Evolutionary conservation across 2,329 filamentous ascomycete genomes (phyloP), one percentile per base, ranked within the genome.

Genomic region (Colletotrichum simmondsii): DNA sequence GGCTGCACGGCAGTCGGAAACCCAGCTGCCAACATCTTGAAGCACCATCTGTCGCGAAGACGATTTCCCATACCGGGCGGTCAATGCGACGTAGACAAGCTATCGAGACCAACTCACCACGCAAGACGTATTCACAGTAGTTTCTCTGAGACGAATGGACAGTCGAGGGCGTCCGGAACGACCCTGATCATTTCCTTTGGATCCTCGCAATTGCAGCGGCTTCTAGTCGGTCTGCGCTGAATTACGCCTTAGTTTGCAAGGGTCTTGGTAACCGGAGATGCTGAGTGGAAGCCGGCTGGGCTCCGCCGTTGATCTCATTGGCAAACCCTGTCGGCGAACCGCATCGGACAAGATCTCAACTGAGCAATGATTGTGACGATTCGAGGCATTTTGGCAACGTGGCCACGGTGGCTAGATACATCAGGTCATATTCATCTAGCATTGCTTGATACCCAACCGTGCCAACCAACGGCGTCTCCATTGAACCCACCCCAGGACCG

Each of bases 121-220:
- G 57, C 52, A 22, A 28, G 14, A 42, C 16, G 37, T 19, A 42
- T 19, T 16, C 16, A 22, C 49, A 32, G 57, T 37, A 37, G n/a
- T 22, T 26, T 35, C 42, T 14, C 37, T 46, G 22, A 30, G 26
- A 46, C 30, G 28, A 22, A 57, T 68, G 49, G 68, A 37, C 37
- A 24, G 16, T 30, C 49, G 24, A 57, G 10, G 57, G 52, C 64
- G 56, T 68, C 26, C 28, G 37, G n/a, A 37, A 49, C 52, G 59
- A 72, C n/a, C 65, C 58, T 69, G 58, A 64, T 69, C 65, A 72
- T 64, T 69, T 72, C 65, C 52, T 65, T 59, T 59, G 37, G 53
- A 22, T 52, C 37, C 58, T 58, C 58, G 58, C 65, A n/a, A 62
- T 37, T 26, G 26, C 19, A 42, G 28, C n/a, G 60, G 19, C 24